Evolutionary conservation across 1,284 basidiomycete species (phyloP).

Genomic region (Cystobasidium slooffiae): DNA sequence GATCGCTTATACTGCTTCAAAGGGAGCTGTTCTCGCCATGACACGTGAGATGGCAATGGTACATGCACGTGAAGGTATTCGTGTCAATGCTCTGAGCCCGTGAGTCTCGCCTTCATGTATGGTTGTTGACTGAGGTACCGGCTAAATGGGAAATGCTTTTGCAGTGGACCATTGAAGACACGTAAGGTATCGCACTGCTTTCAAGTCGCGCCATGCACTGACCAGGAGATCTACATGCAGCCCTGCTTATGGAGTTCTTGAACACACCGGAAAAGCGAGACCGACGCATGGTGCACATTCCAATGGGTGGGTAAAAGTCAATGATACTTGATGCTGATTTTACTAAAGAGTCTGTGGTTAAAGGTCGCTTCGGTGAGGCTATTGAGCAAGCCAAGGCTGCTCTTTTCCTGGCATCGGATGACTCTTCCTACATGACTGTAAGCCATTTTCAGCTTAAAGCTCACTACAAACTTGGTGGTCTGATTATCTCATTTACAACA

Average conservation of each 20-base stretch:
- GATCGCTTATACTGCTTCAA: constrained; percentile 68
- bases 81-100: constrained; percentile 94
- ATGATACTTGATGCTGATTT: background rate
- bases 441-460: background rate
- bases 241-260: constrained; percentile 95
- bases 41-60: constrained; percentile 96
- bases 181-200: constrained; percentile 63
- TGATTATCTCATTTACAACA: too few species aligned
- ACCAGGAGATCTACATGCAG: constrained; percentile 58
- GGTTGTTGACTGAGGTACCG: too few species aligned
- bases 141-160: too few species aligned
- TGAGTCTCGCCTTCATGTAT: constrained; percentile 65
- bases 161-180: constrained; percentile 87
- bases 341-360: background rate
- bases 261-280: constrained; percentile 95
- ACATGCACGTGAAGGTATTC: constrained; percentile 92
- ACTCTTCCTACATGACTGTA: constrained; percentile 62
- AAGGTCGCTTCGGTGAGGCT: constrained; percentile 93
- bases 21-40: constrained; percentile 97
- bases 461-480: background rate
- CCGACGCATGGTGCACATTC: constrained; percentile 84
- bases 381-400: constrained; percentile 89
- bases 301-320: constrained; percentile 78
- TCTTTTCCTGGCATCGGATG: constrained; percentile 59
- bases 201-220: background rate